phyloP scores from a whole-genome alignment of 2,329 filamentous ascomycete genomes.

The Endocalyx cinctus region DNA sequence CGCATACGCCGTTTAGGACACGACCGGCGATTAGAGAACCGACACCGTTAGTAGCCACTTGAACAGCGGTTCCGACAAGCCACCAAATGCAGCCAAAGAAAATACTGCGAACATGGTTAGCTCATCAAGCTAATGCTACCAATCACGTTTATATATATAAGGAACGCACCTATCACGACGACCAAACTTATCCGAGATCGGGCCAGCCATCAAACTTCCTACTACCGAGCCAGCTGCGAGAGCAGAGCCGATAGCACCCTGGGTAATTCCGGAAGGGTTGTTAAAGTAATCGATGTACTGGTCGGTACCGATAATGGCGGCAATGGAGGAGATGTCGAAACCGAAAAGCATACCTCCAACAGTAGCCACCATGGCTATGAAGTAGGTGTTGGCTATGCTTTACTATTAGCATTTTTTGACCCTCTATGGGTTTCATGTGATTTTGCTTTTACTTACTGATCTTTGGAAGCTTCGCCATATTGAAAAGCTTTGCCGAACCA shows the following conservation, averaged over 20 bases:
- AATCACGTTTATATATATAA: too few relatives aligned
- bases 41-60: conserved; percentile 54
- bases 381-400: conserved; percentile 24
- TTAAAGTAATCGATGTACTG: conserved; percentile 50
- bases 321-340: conserved; percentile 56
- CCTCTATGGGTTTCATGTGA: too few relatives aligned
- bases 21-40: conserved; percentile 50
- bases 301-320: conserved; percentile 48
- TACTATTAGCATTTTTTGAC: conserved; percentile 8
- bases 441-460: conserved; percentile 24
- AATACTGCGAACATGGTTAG: conserved; percentile 25
- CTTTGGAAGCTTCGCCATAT: conserved; percentile 23
- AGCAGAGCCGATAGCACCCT: conserved; percentile 48
- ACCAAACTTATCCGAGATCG: conserved; percentile 44
- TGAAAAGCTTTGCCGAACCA: conserved; percentile 14
- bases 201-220: conserved; percentile 43
- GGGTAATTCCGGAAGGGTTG: conserved; percentile 38
- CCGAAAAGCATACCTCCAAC: conserved; percentile 37
- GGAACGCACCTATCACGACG: conserved; percentile 37
- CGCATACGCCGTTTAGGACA: conserved; percentile 59
- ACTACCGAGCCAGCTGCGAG: conserved; percentile 49
- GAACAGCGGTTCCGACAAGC: conserved; percentile 55
- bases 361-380: conserved; percentile 25
- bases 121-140: background rate
- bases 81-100: conserved; percentile 43